A percentile compares a stretch with the other conserved stretches of the same genome.
Evolutionary conservation across 2,329 filamentous ascomycete genomes (phyloP).

Genomic region (Podosphaera leucotricha): DNA sequence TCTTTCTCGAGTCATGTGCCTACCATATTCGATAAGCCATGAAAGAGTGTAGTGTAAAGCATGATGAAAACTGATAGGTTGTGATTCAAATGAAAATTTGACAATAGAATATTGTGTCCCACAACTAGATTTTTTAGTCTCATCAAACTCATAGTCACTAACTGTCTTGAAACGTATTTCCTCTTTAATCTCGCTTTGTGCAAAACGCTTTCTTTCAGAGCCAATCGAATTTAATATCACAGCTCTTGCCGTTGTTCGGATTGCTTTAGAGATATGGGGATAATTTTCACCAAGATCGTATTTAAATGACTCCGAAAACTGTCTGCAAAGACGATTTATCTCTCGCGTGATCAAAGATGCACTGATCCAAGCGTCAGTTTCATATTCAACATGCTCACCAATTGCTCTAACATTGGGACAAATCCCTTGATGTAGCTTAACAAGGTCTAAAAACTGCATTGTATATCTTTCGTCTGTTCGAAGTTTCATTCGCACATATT

Average conservation of each 20-base stretch:
- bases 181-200: slow-evolving; percentile 68
- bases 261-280: slow-evolving; percentile 43
- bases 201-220: slow-evolving; percentile 66
- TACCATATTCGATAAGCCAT: slow-evolving; percentile 81
- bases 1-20: slow-evolving; percentile 43
- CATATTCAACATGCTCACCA: slow-evolving; percentile 92
- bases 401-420: slow-evolving; percentile 83
- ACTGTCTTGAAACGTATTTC: slow-evolving; percentile 63
- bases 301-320: slow-evolving; percentile 70
- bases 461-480: slow-evolving; percentile 69
- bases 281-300: slow-evolving; percentile 40
- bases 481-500: slow-evolving; percentile 68
- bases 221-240: slow-evolving; percentile 80
- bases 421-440: slow-evolving; percentile 91
- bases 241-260: slow-evolving; percentile 51
- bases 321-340: slow-evolving; percentile 76
- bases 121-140: slow-evolving; percentile 10
- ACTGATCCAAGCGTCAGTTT: slow-evolving; percentile 94
- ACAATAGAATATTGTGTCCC: slow-evolving; percentile 38
- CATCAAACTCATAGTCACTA: slow-evolving; percentile 59
- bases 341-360: slow-evolving; percentile 85
- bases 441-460: slow-evolving; percentile 81
- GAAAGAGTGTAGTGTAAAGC: slow-evolving; percentile 88
- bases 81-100: slow-evolving; percentile 67
- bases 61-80: slow-evolving; percentile 92